Base-by-base conservation (phyloP, 176 grass and related monocot species). In the Urochloa ruziziensis region DNA sequence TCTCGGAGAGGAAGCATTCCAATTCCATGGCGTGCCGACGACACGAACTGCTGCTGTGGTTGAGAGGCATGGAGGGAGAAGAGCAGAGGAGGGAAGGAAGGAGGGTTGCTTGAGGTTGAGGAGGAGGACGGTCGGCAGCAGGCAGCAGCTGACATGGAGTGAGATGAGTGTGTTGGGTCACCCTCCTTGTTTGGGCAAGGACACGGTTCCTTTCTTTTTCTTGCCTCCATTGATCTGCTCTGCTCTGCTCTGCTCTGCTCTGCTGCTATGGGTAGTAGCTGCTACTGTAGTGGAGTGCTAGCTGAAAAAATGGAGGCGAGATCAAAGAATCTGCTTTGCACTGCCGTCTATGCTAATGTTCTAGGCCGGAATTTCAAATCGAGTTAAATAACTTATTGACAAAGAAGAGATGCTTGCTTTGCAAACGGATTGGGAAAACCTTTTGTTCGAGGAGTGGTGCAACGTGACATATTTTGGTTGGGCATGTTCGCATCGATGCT, bases 191-290 rank as follows among this genome's bases (percentile, higher is more conserved):
- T 29, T 73, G 16, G 42, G 19, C 23, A 75, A 79, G 58, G 36
- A 79, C 74, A 78, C 27, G 73, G 67, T 90, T 80, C 89, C 61
- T 90, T 89, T 67, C 83, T 70, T 85, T 46, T 80, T 15, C 29
- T 57, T 14, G n/a, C 39, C 14, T 46, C 11, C 77, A 62, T 25
- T 30, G 75, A 19, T 61, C 36, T 4, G 23, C 4, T 40, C 49
- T 52, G 49, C 49, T 1, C n/a, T n/a, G n/a, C n/a, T n/a, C n/a
- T n/a, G 75, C 28, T 61, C 36, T 4, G 23, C 4, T 40, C 49
- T 52, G 49, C 49, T 1, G 4, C 14, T 6, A 7, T 15, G 2
- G n/a, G n/a, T n/a, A n/a, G 1, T 19, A 77, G 37, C 39, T 62
- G n/a, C 23, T 61, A 46, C 75, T 78, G 75, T 78, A 78, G 17